Evolutionary conservation across 176 grass and related monocot genomes (phyloP).

Genomic region (Saccharum officinarum): DNA sequence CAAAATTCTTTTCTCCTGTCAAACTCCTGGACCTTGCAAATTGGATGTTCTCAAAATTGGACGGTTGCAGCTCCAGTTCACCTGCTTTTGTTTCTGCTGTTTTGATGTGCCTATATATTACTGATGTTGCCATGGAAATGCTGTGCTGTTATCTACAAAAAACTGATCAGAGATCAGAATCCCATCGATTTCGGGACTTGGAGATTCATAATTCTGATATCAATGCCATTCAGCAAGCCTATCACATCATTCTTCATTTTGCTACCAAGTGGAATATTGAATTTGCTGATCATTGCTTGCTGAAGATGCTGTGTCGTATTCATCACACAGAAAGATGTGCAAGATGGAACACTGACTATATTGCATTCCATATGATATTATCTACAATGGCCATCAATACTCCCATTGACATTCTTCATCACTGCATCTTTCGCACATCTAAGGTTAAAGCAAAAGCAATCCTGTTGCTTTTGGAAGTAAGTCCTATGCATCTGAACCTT

Average conservation of each 20-base stretch:
- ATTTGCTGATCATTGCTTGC: constrained; percentile 74
- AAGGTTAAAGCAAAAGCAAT: constrained; percentile 66
- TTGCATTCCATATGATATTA: constrained; percentile 64
- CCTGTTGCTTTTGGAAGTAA: constrained; percentile 68
- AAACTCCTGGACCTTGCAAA: constrained; percentile 76
- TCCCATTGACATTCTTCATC: constrained; percentile 61
- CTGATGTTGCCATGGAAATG: constrained; percentile 64
- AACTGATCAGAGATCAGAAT: constrained; percentile 40
- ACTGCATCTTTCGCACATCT: constrained; percentile 70
- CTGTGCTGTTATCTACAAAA: constrained; percentile 48
- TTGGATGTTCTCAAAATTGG: constrained; percentile 70
- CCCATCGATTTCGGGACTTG: constrained; percentile 40
- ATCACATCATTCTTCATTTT: constrained; percentile 63
- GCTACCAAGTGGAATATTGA: constrained; percentile 63
- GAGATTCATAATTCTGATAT: constrained; percentile 48
- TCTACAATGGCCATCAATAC: constrained; percentile 60
- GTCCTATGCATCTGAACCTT: constrained; percentile 66
- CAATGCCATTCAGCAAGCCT: constrained; percentile 59
- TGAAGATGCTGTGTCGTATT: constrained; percentile 54
- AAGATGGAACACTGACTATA: constrained; percentile 40
- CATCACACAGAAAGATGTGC: constrained; percentile 49
- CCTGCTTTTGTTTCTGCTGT: constrained; percentile 46
- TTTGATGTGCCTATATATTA: constrained; percentile 66
- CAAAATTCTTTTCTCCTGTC: constrained; percentile 63
- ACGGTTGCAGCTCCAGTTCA: constrained; percentile 17